Evolutionary conservation across 208 protist species (phyloP), one percentile per base, ranked within the genome.

Genomic region (Leptomonas seymouri): DNA sequence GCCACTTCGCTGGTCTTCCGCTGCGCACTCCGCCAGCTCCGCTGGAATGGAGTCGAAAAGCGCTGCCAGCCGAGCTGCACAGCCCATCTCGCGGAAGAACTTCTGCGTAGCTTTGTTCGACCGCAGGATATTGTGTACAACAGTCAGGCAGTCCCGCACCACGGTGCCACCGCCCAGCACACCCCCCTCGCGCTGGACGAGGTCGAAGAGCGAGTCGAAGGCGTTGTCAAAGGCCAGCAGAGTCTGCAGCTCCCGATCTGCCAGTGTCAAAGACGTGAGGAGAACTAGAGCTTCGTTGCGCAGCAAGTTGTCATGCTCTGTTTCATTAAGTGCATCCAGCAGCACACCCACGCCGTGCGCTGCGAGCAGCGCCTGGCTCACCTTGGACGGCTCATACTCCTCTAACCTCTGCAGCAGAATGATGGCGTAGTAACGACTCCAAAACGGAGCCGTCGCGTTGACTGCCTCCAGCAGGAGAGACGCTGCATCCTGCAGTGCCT

Each of bases 71-170:
- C 81, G 79, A 21, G 72, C 54, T 11, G 84, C 87, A 53, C 83
- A 91, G 48, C 81, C 83, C 86, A 93, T 91, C 57, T 93, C 82
- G n/a, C 77, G 61, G 50, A 97, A 97, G 28, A 95, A 67, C 71
- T 94, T 97, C 63, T 90, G 87, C 25, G 89, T 91, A n/a, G 80
- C 74, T 58, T 86, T 88, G 69, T 97, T 97, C 20, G 81, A 74
- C 7, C 89, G 85, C 48, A 97, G 74, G 64, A 97, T 78, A 68
- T 97, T 94, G 63, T 87, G 86, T 12, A 85, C 76, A n/a, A 89
- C 92, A 15, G 86, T 89, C 0, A 97, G 78, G 59, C 83, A 90
- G 31, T 97, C 89, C 30, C 75, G 66, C 48, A 91, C 91, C 54
- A 93, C 82, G 20, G 71, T 54, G 6, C 71, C 81, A 15, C 87